Base-by-base conservation (phyloP, 495 filamentous ascomycete species). In the Penicillium coprophilum region DNA sequence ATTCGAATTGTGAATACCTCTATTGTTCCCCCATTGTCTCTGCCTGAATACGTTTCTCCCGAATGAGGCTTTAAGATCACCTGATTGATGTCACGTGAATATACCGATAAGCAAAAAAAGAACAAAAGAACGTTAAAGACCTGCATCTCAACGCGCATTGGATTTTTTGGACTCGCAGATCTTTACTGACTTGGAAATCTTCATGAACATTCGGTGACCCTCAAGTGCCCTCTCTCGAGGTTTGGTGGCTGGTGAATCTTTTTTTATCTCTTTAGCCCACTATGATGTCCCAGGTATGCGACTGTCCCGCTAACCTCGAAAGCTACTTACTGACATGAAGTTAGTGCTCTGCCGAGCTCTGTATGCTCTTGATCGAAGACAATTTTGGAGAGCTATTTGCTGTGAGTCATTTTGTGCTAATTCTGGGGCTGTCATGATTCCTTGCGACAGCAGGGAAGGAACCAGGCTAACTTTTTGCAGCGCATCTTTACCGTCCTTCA, bases 331-430 rank as follows among this genome's bases (percentile, higher is more conserved):
- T 59, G 39, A 59, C 59, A 31, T 56, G 30, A 46, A 79, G 71
- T 80, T 46, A 84, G 77, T 77, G 88, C 63, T 77, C 82, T 41
- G 80, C 83, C 65, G 89, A 97, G 82, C 87, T 97, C 49, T 96
- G 90, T 74, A 78, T 84, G 72, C 85, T 96, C 63, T 82, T 97
- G n/a, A 85, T 97, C 44, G 82, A 90, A 56, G 90, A 96, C 64
- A 81, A 88, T 20, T 90, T 92, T 71, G 94, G 94, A 60, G 89
- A 96, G 65, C 81, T 98, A 27, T 88, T 90, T 48, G 89, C 90
- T 67, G 93, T 97, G 87, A 64, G 90, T 80, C n/a, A 19, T 28
- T 13, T 30, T 28, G 30, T 31, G 21, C 21, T 46, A 11, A 46
- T 31, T 15, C 31, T 46, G 9, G 21, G 41, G 27, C 41, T 57